Percentiles rank a stretch among this genome's conserved stretches.
Evolutionary conservation across 441 rosid species (phyloP).

Genomic region (Pelargonium citronellum): DNA sequence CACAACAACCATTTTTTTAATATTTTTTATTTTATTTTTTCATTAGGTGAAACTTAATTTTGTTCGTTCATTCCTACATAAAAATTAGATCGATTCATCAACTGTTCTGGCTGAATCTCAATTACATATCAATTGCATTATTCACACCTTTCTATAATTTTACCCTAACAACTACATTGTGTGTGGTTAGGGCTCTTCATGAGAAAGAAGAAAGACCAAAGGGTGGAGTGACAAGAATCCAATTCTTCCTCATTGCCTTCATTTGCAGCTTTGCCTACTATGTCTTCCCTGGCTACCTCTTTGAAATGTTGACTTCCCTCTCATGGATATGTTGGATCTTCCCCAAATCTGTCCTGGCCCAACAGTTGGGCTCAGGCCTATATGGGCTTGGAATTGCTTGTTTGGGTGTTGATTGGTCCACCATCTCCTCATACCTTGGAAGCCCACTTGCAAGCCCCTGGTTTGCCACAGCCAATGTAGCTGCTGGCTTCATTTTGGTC

Average conservation of each 20-base stretch:
- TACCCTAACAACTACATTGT: no score
- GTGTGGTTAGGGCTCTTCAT: slow-evolving; percentile 54
- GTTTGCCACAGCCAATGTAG: neutral
- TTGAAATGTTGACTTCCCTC: slow-evolving; percentile 63
- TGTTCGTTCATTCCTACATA: no score
- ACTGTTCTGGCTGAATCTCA: no score
- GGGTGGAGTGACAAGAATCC: slow-evolving; percentile 49
- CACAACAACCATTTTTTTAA: no score
- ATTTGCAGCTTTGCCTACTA: slow-evolving; percentile 70
- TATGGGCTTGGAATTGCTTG: slow-evolving; percentile 76
- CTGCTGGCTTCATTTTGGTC: neutral
- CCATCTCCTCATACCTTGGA: slow-evolving; percentile 85
- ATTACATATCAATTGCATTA: no score
- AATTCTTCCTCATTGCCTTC: slow-evolving; percentile 71
- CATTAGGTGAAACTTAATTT: no score
- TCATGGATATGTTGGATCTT: slow-evolving; percentile 89
- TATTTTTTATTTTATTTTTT: no score
- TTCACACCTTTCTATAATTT: no score
- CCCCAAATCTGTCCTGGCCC: slow-evolving; percentile 68
- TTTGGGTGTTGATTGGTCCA: slow-evolving; percentile 82
- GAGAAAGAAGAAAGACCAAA: slow-evolving; percentile 53
- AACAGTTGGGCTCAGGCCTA: slow-evolving; percentile 86
- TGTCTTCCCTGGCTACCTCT: slow-evolving; percentile 70
- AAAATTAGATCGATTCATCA: no score
- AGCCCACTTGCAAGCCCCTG: slow-evolving; percentile 26